These are phyloP conservation scores for Lodderomyces oxycetoniae DNA, from an alignment of 1,139 yeast genomes.

Conservation along the genomic window DNA sequence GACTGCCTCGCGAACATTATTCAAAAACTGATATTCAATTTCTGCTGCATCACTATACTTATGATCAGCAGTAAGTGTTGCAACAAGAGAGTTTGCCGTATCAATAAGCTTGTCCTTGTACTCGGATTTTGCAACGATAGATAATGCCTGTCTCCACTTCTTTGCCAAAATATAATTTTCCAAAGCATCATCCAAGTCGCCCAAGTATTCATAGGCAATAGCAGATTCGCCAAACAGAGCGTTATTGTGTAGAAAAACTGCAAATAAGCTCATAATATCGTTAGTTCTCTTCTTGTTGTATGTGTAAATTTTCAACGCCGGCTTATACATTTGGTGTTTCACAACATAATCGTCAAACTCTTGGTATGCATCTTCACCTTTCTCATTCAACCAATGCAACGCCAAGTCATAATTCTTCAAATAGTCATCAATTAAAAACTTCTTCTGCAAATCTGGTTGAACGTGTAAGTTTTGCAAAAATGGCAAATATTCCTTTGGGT, in stretches of 20 bases:
- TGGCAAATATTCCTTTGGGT: constrained; percentile 94
- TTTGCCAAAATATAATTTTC: constrained; percentile 65
- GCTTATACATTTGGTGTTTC: constrained; percentile 66
- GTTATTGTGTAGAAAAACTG: constrained; percentile 50
- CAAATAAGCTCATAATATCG: constrained; percentile 56
- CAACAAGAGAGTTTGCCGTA: constrained; percentile 56
- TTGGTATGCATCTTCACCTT: constrained; percentile 42
- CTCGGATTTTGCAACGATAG: constrained; percentile 43
- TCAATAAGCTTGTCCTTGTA: constrained; percentile 31
- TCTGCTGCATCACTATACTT: constrained; percentile 81
- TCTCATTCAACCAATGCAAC: constrained; percentile 55
- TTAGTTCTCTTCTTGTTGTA: constrained; percentile 53
- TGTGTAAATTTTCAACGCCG: constrained; percentile 60
- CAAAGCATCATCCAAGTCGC: constrained; percentile 54
- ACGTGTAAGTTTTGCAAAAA: constrained; percentile 77
- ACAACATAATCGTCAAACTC: constrained; percentile 71
- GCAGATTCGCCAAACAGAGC: constrained; percentile 72
- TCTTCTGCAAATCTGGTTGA: constrained; percentile 60
- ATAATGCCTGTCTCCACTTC: constrained; percentile 81
- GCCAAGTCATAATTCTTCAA: constrained; percentile 69
- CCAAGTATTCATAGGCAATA: constrained; percentile 66
- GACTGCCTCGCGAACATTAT: constrained; percentile 59
- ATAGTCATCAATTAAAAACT: constrained; percentile 75
- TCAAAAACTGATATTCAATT: constrained; percentile 59
- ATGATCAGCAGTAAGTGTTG: constrained; percentile 62